phyloP scores from a whole-genome alignment of 192 early-diverging fungal species.

The Rhizophlyctis rosea region DNA sequence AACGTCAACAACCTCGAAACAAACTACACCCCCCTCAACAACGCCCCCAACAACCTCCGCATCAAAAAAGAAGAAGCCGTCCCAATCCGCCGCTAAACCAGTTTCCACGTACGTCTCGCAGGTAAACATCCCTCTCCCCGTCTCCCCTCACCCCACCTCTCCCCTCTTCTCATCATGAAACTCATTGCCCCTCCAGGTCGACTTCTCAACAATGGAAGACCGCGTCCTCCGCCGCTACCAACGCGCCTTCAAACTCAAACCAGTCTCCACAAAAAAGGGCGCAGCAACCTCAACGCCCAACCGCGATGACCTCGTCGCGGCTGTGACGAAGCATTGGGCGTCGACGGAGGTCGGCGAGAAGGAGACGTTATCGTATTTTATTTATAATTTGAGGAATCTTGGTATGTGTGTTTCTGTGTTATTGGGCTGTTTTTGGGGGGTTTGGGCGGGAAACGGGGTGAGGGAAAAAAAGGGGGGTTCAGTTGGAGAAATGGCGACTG shows the following conservation, averaged over 20 bases:
- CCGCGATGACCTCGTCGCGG: conserved; percentile 37
- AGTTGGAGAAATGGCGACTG: background rate
- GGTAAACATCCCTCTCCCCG: no score
- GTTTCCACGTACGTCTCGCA: no score
- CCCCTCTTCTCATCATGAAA: no score
- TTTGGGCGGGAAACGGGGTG: no score
- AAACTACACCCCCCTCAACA: no score
- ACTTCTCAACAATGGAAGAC: conserved; percentile 31
- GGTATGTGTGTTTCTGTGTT: conserved; percentile 28
- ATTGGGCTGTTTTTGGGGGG: no score
- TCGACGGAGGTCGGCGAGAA: conserved; percentile 43
- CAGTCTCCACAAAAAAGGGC: conserved; percentile 7
- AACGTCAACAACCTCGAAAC: no score
- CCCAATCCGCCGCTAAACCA: no score
- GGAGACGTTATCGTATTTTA: conserved; percentile 39
- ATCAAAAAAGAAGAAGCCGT: no score
- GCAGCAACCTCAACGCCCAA: background rate
- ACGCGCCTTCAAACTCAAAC: conserved; percentile 29
- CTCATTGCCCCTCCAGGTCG: conserved; percentile 24
- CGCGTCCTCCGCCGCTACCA: conserved; percentile 24
- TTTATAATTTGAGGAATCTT: conserved; percentile 37
- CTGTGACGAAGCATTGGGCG: conserved; percentile 39
- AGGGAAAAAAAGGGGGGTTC: no score
- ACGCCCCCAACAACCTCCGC: no score
- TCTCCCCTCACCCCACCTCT: no score